Percentiles rank a stretch among this genome's conserved stretches.
phyloP scores from a whole-genome alignment of 1,284 basidiomycete genomes.

The Moesziomyces sp. region DNA sequence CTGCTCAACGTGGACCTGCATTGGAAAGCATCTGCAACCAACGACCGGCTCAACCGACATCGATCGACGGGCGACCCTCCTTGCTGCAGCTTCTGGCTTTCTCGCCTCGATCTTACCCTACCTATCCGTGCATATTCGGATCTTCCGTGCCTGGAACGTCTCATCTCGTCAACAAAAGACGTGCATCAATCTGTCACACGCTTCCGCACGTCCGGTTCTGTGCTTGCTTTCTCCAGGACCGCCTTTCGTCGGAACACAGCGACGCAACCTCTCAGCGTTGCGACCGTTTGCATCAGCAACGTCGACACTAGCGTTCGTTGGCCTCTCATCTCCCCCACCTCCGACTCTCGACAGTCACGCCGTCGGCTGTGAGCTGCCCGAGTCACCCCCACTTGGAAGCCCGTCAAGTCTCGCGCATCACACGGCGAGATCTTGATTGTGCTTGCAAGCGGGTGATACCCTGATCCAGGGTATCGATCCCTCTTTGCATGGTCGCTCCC shows the following conservation, averaged over 20 bases:
- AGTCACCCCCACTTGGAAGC: conserved; percentile 43
- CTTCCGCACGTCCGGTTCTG: too few species aligned
- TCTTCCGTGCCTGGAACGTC: too few species aligned
- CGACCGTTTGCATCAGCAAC: too few species aligned
- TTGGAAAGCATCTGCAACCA: background rate
- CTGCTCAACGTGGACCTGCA: background rate
- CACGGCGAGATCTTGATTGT: conserved; percentile 17
- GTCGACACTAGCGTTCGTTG: too few species aligned
- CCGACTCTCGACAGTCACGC: conserved; percentile 15
- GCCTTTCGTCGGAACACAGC: too few species aligned
- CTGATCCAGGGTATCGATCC: conserved; percentile 41
- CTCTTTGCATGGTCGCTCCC: conserved; percentile 56
- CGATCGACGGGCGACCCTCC: background rate
- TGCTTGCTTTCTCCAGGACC: too few species aligned
- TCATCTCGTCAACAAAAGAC: too few species aligned
- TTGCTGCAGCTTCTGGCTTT: background rate
- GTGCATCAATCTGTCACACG: too few species aligned
- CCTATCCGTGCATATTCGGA: too few species aligned
- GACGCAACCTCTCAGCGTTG: too few species aligned
- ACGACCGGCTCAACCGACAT: background rate
- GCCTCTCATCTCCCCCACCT: background rate
- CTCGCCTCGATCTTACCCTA: too few species aligned
- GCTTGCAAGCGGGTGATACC: conserved; percentile 46
- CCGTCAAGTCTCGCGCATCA: conserved; percentile 22
- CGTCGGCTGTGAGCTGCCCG: conserved; percentile 6